A percentile compares a stretch with the other conserved stretches of the same genome.
phyloP scores from a whole-genome alignment of 2,329 filamentous ascomycete species.

The Aspergillus persii region DNA sequence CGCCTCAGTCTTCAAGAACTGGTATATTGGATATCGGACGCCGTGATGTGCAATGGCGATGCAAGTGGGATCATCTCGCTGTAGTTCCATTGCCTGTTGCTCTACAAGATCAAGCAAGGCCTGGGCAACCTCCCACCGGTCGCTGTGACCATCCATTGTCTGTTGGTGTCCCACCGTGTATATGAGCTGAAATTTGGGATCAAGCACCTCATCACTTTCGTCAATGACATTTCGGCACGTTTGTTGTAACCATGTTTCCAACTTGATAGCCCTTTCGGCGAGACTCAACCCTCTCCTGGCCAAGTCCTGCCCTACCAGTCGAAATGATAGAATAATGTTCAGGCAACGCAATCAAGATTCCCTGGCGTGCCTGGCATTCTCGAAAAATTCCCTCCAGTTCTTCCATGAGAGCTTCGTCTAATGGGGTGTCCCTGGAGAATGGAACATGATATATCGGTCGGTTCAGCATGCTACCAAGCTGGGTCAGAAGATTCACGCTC shows the following conservation, averaged over 20 bases:
- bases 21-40: conserved; percentile 20
- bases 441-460: conserved; percentile 6
- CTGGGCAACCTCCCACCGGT: conserved; percentile 5
- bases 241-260: background rate
- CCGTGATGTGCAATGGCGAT: conserved; percentile 15
- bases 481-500: conserved; percentile 1
- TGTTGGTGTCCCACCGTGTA: conserved; percentile 58
- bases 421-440: conserved; percentile 1
- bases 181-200: conserved; percentile 58
- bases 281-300: background rate
- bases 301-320: conserved; percentile 3
- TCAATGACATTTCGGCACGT: conserved; percentile 58
- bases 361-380: background rate
- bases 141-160: conserved; percentile 43
- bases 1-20: conserved; percentile 16
- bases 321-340: conserved; percentile 9
- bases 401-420: background rate
- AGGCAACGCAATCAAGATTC: conserved; percentile 3
- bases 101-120: conserved; percentile 2
- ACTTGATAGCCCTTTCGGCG: background rate
- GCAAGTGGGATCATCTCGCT: background rate
- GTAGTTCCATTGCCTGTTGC: conserved; percentile 5
- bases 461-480: conserved; percentile 3
- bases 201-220: conserved; percentile 63
- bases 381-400: background rate